These are phyloP conservation scores for Cyclotella baltica DNA, from an alignment of 108 stramenopile species.

Conservation along the genomic window DNA sequence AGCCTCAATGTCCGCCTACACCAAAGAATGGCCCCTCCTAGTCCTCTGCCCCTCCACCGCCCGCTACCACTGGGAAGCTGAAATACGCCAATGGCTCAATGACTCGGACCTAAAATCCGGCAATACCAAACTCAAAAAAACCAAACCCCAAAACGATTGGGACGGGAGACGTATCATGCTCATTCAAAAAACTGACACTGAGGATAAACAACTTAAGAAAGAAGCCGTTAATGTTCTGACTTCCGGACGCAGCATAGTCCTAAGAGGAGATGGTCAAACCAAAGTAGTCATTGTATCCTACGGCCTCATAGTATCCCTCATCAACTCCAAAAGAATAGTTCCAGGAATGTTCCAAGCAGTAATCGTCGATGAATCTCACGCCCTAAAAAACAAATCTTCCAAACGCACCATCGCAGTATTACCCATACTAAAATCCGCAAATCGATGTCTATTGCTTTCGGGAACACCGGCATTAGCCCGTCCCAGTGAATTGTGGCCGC, in stretches of 20 bases:
- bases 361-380: constrained; percentile 97
- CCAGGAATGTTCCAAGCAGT: constrained; percentile 84
- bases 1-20: constrained; percentile 84
- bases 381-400: constrained; percentile 88
- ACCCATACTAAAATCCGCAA: constrained; percentile 81
- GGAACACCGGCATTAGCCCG: constrained; percentile 97
- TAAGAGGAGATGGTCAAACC: constrained; percentile 54
- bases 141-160: neutral
- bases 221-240: constrained; percentile 81
- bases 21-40: constrained; percentile 91
- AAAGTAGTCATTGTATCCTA: constrained; percentile 87
- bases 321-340: constrained; percentile 49
- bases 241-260: constrained; percentile 61
- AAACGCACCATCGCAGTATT: constrained; percentile 83
- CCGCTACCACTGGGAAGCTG: constrained; percentile 94
- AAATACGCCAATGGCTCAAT: constrained; percentile 89
- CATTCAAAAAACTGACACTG: neutral
- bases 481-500: constrained; percentile 95
- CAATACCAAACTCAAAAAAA: constrained; percentile 6
- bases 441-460: constrained; percentile 86
- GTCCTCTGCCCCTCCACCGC: constrained; percentile 92
- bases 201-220: constrained; percentile 41
- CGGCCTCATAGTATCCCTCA: constrained; percentile 75
- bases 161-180: neutral
- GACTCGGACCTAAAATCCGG: constrained; percentile 6